Percentiles rank a stretch among this genome's conserved stretches.
Evolutionary conservation across 148 eudicot species (phyloP).

Genomic region (Amaranthus hypochondriacus): DNA sequence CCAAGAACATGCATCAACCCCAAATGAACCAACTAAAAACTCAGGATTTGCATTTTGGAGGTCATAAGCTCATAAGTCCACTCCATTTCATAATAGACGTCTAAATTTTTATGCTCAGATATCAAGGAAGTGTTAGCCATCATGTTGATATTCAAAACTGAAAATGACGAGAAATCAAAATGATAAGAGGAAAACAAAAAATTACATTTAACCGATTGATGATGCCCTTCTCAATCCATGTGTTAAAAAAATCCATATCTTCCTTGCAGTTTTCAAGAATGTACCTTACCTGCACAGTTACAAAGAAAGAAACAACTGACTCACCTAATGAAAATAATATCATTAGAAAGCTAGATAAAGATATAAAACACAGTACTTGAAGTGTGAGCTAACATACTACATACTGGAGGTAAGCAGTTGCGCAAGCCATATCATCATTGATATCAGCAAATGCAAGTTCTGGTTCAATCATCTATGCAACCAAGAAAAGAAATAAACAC

Average conservation of each 20-base stretch:
- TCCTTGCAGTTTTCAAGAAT: constrained; percentile 94
- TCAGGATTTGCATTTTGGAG: background rate
- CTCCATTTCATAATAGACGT: background rate
- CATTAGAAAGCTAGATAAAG: constrained; percentile 1
- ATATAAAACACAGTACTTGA: constrained; percentile 7
- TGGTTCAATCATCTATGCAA: constrained; percentile 88
- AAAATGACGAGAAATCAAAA: background rate
- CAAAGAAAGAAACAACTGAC: constrained; percentile 3
- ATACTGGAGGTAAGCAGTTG: constrained; percentile 98
- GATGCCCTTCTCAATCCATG: constrained; percentile 98
- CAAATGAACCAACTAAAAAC: background rate
- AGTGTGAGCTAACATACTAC: constrained; percentile 78
- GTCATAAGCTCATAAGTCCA: background rate
- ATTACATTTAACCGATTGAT: constrained; percentile 64
- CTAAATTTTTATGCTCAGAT: background rate
- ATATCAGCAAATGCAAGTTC: constrained; percentile 98
- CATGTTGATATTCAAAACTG: background rate
- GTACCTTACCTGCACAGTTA: constrained; percentile 60
- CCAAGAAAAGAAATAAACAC: constrained; percentile 22
- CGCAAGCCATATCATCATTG: constrained; percentile 99
- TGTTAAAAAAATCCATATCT: constrained; percentile 96
- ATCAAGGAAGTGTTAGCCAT: background rate
- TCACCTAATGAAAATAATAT: constrained; percentile 4
- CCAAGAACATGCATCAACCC: constrained; percentile 3
- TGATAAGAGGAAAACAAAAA: constrained; percentile 18